Evolutionary conservation across 1,139 yeast species (phyloP), one percentile per base, ranked within the genome.

Genomic region (Hemisphaericaspora xylofermentans): DNA sequence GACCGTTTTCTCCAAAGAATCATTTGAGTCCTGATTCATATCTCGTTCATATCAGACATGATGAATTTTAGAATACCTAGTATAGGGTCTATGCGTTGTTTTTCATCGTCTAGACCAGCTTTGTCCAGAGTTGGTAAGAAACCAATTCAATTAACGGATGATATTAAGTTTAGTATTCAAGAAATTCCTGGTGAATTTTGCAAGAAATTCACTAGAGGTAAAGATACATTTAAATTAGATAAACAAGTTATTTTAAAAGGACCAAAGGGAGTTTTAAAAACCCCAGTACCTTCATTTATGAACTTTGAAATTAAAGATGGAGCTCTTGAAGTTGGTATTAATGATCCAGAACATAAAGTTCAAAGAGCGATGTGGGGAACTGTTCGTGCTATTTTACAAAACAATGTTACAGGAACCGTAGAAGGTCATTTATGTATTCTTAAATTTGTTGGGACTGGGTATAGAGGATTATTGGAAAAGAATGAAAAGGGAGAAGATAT

Each of bases 291-390:
- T 1, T 80, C 80, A 43, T 91, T 91, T 55, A 76, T 91, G 36
- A 61, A 68, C 2, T 49, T 86, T 6, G 39, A 39, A 16, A 39
- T 35, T n/a, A 24, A 36, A 4, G 53, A 56, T 34, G 68, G 67
- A 33, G 67, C 68, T 43, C 60, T 87, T 14, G 55, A 57, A 6
- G 82, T 93, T 2, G 49, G 67, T 1, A 88, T 93, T 5, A 63
- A 68, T 26, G 76, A 87, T 56, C 71, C 82, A 5, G 61, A 62
- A 2, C 72, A 78, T 54, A 84, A 79, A 56, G 71, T 79, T 41
- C 98, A 94, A 67, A 79, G 84, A 49, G 72, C 94, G 27, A 80
- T 93, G 80, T 94, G 98, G 98, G 99, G 98, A 12, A 93, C 98
- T 7, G 76, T 87, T 37, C 78, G 98, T 57, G 78, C 95, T 0